Conservation (phyloP, 129 eudicot genomes). For the Lonicera japonica region DNA sequence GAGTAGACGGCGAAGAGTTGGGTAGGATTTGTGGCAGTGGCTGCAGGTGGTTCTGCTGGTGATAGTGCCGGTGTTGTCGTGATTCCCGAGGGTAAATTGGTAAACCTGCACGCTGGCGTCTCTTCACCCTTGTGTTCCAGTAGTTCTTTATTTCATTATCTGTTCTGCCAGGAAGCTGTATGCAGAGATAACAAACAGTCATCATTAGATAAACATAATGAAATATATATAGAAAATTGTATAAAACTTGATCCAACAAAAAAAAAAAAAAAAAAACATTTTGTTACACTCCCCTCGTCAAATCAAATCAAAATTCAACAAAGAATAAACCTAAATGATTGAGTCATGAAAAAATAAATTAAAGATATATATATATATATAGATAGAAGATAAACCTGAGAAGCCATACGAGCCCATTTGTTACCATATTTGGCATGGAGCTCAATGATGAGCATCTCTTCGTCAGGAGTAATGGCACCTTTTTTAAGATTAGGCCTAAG, state of each 20-base stretch:
- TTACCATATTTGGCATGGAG: slow-evolving; percentile 87
- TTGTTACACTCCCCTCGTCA: too few species aligned
- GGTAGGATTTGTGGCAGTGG: slow-evolving; percentile 9
- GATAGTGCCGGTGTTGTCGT: slow-evolving; percentile 21
- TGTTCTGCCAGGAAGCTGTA: slow-evolving; percentile 92
- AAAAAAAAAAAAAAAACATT: too few species aligned
- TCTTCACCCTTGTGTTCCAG: slow-evolving; percentile 85
- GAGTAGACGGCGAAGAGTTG: slow-evolving; percentile 7
- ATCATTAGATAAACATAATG: background rate
- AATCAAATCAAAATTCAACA: background rate
- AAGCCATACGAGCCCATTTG: slow-evolving; percentile 99
- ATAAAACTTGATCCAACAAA: background rate
- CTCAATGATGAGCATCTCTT: slow-evolving; percentile 63
- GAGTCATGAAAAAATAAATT: background rate
- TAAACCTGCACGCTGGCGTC: slow-evolving; percentile 70
- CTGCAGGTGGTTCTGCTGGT: slow-evolving; percentile 21
- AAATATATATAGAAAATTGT: background rate
- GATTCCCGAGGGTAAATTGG: slow-evolving; percentile 67
- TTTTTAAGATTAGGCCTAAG: slow-evolving; percentile 77
- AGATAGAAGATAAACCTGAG: slow-evolving; percentile 43
- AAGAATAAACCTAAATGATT: too few species aligned
- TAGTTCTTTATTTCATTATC: slow-evolving; percentile 92
- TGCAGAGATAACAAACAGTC: slow-evolving; percentile 1
- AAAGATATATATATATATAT: background rate
- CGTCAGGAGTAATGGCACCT: slow-evolving; percentile 73